Percentiles rank a stretch among this genome's conserved stretches.
These are phyloP conservation scores for Gardenia jasminoides DNA, from an alignment of 257 asterid genomes.

Conservation along the genomic window DNA sequence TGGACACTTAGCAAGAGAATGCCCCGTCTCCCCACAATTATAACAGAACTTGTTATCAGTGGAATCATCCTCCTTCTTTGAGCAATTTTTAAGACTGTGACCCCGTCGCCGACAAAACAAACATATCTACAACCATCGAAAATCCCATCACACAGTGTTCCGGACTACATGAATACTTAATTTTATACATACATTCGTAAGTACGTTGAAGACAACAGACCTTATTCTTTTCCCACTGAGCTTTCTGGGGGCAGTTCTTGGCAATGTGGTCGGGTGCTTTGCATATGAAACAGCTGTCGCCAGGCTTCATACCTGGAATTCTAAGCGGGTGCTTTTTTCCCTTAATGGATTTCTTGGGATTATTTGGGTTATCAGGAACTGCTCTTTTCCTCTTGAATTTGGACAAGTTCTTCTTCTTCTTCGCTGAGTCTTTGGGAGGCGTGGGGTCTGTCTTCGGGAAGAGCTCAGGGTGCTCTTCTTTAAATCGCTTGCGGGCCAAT, in stretches of 20 bases:
- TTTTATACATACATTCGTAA: too few relatives aligned
- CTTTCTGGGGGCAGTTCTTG: slow-evolving; percentile 68
- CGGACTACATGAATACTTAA: neutral
- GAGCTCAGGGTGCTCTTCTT: slow-evolving; percentile 67
- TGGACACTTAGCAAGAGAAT: slow-evolving; percentile 66
- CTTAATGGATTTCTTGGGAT: slow-evolving; percentile 34
- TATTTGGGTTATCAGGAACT: slow-evolving; percentile 35
- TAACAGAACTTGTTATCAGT: slow-evolving; percentile 61
- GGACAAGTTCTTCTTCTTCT: slow-evolving; percentile 43
- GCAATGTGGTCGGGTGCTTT: slow-evolving; percentile 76
- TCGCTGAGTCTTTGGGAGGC: slow-evolving; percentile 63
- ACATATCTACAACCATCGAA: slow-evolving; percentile 57
- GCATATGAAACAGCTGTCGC: slow-evolving; percentile 94
- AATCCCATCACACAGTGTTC: neutral
- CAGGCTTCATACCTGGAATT: slow-evolving; percentile 92
- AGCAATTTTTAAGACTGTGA: slow-evolving; percentile 89
- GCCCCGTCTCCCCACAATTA: slow-evolving; percentile 69
- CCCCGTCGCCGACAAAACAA: slow-evolving; percentile 78
- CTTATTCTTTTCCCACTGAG: slow-evolving; percentile 93
- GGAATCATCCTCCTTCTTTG: slow-evolving; percentile 47
- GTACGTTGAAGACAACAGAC: slow-evolving; percentile 21
- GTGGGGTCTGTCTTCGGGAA: slow-evolving; percentile 70
- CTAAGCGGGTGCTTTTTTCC: slow-evolving; percentile 63
- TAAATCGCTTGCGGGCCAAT: slow-evolving; percentile 53
- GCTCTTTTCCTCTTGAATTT: slow-evolving; percentile 55